Base-by-base conservation (phyloP, 345 rosid species). In the Camelina neglecta region DNA sequence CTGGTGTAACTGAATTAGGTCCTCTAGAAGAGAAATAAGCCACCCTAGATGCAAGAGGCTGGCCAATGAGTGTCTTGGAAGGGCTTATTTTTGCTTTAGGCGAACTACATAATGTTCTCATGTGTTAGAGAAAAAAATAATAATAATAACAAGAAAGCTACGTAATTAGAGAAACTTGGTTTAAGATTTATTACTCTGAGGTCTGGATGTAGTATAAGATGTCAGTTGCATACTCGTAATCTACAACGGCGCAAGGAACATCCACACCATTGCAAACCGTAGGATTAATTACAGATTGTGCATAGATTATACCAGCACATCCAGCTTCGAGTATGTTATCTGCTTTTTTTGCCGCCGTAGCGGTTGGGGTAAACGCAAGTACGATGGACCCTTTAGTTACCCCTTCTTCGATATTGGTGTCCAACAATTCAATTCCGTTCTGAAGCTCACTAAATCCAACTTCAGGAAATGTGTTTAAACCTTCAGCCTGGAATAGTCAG, bases 11-110 rank as follows among this genome's bases (percentile, higher is more conserved):
- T 5, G 90, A 85, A 65, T 84, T 88, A 50, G 90, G 93, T 33
- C 93, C 90, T 83, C 93, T 81, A 13, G 84, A 75, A 29, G 89
- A 81, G 65, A 86, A 86, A 24, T 49, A 45, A 20, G 89, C 64
- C 31, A 84, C 77, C 26, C 79, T 81, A 18, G 86, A 57, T 48
- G 82, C 59, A 1, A 81, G 56, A 13, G 85, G 84, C 8, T 59
- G 75, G 11, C 81, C 81, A 41, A 3, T 26, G 8, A 72, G 57
- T 49, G 81, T 78, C 63, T 72, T 41, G 2, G 77, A 72, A 58
- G 77, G 18, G 51, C 77, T 51, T 50, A 78, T 1, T 68, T 66
- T 78, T 50, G 29, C 76, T 50, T 6, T 29, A 1, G 81, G 81
- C 56, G 11, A 49, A 1, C 77, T 78, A 13, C 57, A 71, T 55